Base-by-base conservation (phyloP, 768 basidiomycete genomes). In the Boletus fagicola region DNA sequence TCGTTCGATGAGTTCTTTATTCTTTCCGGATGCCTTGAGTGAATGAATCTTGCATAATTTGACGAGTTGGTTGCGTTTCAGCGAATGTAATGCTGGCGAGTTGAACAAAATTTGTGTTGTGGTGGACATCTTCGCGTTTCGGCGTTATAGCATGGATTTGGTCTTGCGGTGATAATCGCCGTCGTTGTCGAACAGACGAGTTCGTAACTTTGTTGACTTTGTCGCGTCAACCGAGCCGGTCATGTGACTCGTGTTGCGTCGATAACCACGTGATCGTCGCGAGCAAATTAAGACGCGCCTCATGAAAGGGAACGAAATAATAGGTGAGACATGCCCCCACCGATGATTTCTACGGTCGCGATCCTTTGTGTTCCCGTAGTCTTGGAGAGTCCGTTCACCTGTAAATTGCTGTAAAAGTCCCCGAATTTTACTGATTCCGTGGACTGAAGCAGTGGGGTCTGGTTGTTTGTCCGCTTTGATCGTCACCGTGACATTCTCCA, bases 1-100 rank as follows among this genome's bases (percentile, higher is more conserved):
- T 50, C 82, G 81, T 38, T 83, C 77, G 60, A 94, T 80, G 57
- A 94, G 78, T 5, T 92, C 89, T 4, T 74, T 70, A 63, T 87
- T 93, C 80, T 92, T 93, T 20, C 92, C 91, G 18, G 80, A 78
- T 0, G 88, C 90, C 71, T 90, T 92, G 67, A 94, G 77, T 0
- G 83, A 78, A 68, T 94, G 88, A 31, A 86, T 81, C 71, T 92
- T 92, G 83, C 91, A 94, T 50, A 94, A 79, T 60, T 88, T 90
- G 52, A 90, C 80, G 43, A 93, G 87, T 66, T 94, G 91, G 46
- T 89, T 85, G 49, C 92, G 87, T 68, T 90, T 92, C 43, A 94
- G 81, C 22, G 90, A 87, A 67, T 91, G 84, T 30, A 94, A 72
- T 2, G 92, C 91, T 0, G 91, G 88, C 5, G 90, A 90, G 72